Conservation (phyloP, 2,329 filamentous ascomycete genomes). For the Alternaria incomplexa region DNA sequence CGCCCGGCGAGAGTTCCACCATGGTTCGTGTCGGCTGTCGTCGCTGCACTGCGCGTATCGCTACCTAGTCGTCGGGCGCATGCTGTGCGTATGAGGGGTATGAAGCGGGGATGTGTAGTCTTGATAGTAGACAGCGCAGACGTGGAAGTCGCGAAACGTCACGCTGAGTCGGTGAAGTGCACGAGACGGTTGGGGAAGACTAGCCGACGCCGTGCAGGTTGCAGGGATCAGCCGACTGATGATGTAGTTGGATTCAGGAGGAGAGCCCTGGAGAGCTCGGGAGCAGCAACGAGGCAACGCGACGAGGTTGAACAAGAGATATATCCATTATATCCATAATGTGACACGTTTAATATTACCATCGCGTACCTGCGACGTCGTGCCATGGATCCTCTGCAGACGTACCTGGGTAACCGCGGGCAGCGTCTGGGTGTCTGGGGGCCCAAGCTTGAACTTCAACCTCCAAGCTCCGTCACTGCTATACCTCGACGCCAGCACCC, state of each 20-base stretch:
- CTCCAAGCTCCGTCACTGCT: conserved; percentile 33
- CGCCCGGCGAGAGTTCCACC: conserved; percentile 51
- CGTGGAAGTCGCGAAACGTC: conserved; percentile 24
- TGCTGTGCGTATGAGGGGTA: conserved; percentile 22
- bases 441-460: conserved; percentile 31
- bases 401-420: conserved; percentile 6
- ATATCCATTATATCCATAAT: background rate
- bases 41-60: conserved; percentile 27
- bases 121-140: background rate
- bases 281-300: background rate
- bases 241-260: conserved; percentile 33
- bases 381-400: background rate
- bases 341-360: background rate
- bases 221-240: conserved; percentile 39
- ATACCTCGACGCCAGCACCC: conserved; percentile 1
- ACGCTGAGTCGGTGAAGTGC: conserved; percentile 34
- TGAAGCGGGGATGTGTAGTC: background rate
- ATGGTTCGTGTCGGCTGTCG: conserved; percentile 32
- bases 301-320: background rate
- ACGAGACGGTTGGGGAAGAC: conserved; percentile 32
- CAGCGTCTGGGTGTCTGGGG: conserved; percentile 11
- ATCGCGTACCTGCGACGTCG: conserved; percentile 9
- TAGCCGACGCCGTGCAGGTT: conserved; percentile 29
- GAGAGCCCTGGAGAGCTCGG: background rate
- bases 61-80: conserved; percentile 42